Base-by-base conservation (phyloP, 371 early-diverging fungal species). In the Saksenaea vasiformis region DNA sequence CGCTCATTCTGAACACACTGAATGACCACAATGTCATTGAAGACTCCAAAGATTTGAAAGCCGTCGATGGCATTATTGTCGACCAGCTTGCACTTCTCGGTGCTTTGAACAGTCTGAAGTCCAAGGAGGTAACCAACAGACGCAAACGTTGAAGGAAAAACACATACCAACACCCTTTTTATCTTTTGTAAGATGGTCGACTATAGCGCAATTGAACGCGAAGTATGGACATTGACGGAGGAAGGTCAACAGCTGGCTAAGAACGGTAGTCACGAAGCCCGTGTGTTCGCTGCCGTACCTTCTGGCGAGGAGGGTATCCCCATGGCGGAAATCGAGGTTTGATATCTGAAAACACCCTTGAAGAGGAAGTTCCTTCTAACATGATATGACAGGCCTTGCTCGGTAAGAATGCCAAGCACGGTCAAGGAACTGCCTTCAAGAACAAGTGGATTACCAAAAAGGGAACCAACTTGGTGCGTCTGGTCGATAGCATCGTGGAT, bases 381-480 rank as follows among this genome's bases (percentile, higher is more conserved):
- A 2, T 22, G 22, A 13, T 35, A 27, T 10, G 19, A 22, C 61
- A 81, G 82, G 64, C 71, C 10, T 75, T 73, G 55, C 82, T 93
- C 55, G 96, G 95, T 36, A 80, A 88, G 34, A 74, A 88, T 38
- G 93, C 94, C 67, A 94, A 91, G 77, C 87, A 95, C 66, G 98
- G 98, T 38, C 95, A 95, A 78, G 95, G 95, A 58, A 92, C 91
- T 72, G 96, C 96, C 35, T 91, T 98, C 82, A 93, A 94, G 78
- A 94, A 95, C 87, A 96, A 95, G 80, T 98, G 98, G 98, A 90
- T 98, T 71, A 84, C 86, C 64, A 96, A 96, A 80, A 85, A 85
- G 58, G 91, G 88, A 10, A 71, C 69, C 62, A 91, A 86, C 60
- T 78, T 91, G 61, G 79, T 89, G n/a, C 88, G 90, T 57, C 59